These are phyloP conservation scores for Panaeolus cyanescens DNA, from an alignment of 768 basidiomycete genomes.

Conservation along the genomic window DNA sequence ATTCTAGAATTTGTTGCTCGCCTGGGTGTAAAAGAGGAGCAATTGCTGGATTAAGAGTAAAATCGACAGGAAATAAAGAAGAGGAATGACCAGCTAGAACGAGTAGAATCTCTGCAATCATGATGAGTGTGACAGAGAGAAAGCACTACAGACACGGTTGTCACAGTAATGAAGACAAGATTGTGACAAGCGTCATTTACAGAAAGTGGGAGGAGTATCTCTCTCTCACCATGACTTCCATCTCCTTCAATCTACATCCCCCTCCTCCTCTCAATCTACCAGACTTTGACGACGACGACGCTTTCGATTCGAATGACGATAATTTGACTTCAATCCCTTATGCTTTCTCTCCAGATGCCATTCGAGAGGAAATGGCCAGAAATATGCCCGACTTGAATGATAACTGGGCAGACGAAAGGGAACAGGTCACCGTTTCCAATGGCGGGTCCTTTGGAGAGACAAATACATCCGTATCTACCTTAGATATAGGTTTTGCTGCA, in stretches of 20 bases:
- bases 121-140: conserved; percentile 28
- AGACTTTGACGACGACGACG: conserved; percentile 60
- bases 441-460: conserved; percentile 31
- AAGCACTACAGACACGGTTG: conserved; percentile 12
- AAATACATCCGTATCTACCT: conserved; percentile 58
- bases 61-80: conserved; percentile 70
- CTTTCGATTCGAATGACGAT: conserved; percentile 62
- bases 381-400: conserved; percentile 39
- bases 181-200: background rate
- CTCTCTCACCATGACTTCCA: conserved; percentile 11
- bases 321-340: conserved; percentile 35
- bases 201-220: background rate
- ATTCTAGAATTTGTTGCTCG: conserved; percentile 82
- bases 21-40: conserved; percentile 82
- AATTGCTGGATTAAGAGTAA: conserved; percentile 64
- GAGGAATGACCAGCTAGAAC: conserved; percentile 88
- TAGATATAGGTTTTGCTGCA: conserved; percentile 49
- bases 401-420: conserved; percentile 32
- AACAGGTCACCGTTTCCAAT: conserved; percentile 26
- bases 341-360: conserved; percentile 60
- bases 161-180: conserved; percentile 6
- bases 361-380: conserved; percentile 63
- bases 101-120: conserved; percentile 90
- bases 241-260: background rate
- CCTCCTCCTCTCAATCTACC: conserved; percentile 16